A percentile compares a stretch with the other conserved stretches of the same genome.
Evolutionary conservation across 2,329 filamentous ascomycete species (phyloP).

Genomic region (Zymoseptoria passerinii): DNA sequence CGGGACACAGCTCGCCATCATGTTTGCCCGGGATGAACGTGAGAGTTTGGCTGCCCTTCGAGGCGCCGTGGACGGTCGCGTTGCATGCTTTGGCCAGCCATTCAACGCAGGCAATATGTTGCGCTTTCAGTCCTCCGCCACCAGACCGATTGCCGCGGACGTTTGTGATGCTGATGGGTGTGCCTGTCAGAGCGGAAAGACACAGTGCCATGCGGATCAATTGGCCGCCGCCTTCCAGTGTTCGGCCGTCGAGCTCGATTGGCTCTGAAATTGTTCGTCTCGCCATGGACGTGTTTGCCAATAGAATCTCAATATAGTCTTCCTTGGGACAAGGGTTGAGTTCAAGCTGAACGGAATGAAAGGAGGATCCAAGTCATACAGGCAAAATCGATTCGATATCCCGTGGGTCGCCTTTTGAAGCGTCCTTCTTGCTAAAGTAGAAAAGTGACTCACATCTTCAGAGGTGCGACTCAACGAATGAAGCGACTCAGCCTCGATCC

Average conservation of each 20-base stretch:
- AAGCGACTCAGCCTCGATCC: neutral
- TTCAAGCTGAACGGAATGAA: neutral
- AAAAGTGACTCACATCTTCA: neutral
- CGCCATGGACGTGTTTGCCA: neutral
- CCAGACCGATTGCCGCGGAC: constrained; percentile 47
- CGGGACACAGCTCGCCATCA: constrained; percentile 9
- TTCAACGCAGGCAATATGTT: constrained; percentile 48
- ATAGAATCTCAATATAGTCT: too few species aligned
- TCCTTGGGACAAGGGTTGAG: too few species aligned
- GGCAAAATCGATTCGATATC: too few species aligned
- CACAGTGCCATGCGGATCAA: constrained; percentile 50
- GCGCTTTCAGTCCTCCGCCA: constrained; percentile 48
- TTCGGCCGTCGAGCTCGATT: constrained; percentile 45
- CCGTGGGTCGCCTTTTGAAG: too few species aligned
- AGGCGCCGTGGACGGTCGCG: constrained; percentile 36
- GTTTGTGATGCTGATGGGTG: constrained; percentile 43
- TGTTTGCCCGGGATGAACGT: constrained; percentile 30
- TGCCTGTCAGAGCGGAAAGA: constrained; percentile 45
- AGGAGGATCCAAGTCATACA: too few species aligned
- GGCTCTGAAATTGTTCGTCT: constrained; percentile 5
- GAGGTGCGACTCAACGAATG: neutral
- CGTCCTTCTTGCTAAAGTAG: too few species aligned
- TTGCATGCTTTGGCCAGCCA: constrained; percentile 45
- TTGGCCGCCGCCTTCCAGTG: constrained; percentile 55
- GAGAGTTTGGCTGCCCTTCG: constrained; percentile 36